Percentiles rank a stretch among this genome's conserved stretches.
Evolutionary conservation across 106 monocot genomes (phyloP).

Genomic region (Dioscorea dumetorum): DNA sequence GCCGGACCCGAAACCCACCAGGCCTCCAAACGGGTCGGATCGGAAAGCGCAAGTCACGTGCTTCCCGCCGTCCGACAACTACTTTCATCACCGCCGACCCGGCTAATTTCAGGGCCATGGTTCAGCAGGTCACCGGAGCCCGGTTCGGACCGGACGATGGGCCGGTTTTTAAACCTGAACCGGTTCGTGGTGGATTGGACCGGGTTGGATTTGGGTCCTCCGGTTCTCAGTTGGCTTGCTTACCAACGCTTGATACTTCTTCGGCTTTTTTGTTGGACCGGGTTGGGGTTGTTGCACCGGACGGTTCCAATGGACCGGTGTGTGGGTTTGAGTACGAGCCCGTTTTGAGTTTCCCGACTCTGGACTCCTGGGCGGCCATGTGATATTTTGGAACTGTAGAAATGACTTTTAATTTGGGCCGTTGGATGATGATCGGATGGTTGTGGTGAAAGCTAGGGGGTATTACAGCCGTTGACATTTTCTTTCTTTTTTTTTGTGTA

Average conservation of each 20-base stretch:
- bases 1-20: background rate
- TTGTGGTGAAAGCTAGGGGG: background rate
- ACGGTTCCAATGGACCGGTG: conserved; percentile 7
- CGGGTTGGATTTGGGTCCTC: background rate
- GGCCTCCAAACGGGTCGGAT: conserved; percentile 10
- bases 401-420: conserved; percentile 2
- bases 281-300: background rate
- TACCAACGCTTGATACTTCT: conserved; percentile 56
- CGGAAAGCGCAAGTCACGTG: conserved; percentile 38
- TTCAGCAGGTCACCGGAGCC: conserved; percentile 64
- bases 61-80: conserved; percentile 33
- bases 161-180: conserved; percentile 2
- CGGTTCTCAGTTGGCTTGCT: background rate
- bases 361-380: conserved; percentile 51
- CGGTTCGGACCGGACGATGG: conserved; percentile 2
- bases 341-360: conserved; percentile 39
- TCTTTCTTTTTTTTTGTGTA: background rate
- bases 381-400: background rate
- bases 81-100: conserved; percentile 63
- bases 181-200: conserved; percentile 6
- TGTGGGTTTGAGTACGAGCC: conserved; percentile 25
- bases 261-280: conserved; percentile 25
- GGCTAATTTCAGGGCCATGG: conserved; percentile 58
- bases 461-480: background rate
- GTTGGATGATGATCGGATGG: conserved; percentile 11